phyloP scores from a whole-genome alignment of 331 rosid genomes.

The Cucumis variabilis region DNA sequence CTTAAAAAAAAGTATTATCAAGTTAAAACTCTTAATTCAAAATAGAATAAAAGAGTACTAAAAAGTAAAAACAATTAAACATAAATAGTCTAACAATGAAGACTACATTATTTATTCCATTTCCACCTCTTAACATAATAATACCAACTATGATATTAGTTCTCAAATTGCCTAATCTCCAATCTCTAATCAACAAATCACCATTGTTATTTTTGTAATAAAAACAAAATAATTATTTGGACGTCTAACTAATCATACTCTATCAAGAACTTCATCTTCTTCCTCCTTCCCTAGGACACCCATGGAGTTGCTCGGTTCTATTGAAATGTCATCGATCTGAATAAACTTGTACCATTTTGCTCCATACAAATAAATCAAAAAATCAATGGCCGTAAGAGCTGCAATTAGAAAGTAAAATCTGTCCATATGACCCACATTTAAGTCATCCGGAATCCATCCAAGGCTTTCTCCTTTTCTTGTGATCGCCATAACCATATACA shows the following conservation, averaged over 20 bases:
- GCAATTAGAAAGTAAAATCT: constrained; percentile 81
- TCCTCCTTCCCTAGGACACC: not conserved
- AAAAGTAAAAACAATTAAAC: too few relatives aligned
- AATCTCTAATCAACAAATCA: not conserved
- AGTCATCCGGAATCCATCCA: constrained; percentile 80
- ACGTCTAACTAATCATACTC: constrained; percentile 33
- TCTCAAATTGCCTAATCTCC: too few relatives aligned
- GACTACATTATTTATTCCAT: too few relatives aligned
- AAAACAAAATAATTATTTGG: not conserved
- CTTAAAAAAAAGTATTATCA: rapidly evolving
- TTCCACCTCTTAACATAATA: too few relatives aligned
- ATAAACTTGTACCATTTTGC: constrained; percentile 74
- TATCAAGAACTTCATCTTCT: constrained; percentile 30
- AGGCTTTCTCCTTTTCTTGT: constrained; percentile 53
- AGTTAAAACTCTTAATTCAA: too few relatives aligned
- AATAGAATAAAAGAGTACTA: too few relatives aligned
- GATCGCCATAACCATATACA: constrained; percentile 58
- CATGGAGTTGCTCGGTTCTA: not conserved
- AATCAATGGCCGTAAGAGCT: constrained; percentile 62
- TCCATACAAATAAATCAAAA: constrained; percentile 60
- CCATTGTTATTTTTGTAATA: not conserved
- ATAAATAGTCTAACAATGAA: too few relatives aligned
- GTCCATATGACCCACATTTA: constrained; percentile 76
- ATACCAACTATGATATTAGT: too few relatives aligned
- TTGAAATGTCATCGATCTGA: constrained; percentile 35